Percentiles rank a stretch among this genome's conserved stretches.
Conservation (phyloP, 2,329 filamentous ascomycete species). For the Calycina herbarum region DNA sequence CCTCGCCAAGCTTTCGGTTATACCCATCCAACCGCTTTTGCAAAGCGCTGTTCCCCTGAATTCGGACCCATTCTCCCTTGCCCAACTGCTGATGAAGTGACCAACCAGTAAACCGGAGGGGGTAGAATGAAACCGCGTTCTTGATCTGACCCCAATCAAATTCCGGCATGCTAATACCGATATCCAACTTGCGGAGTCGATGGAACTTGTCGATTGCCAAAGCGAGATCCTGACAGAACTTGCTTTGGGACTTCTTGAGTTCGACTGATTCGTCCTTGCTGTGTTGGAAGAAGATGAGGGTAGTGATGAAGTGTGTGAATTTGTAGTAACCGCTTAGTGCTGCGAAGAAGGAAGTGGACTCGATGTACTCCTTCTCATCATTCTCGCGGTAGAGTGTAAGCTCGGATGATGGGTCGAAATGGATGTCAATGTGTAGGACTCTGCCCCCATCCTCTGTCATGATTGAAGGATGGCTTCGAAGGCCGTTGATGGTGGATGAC, state of each 20-base stretch:
- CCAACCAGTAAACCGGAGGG: not conserved
- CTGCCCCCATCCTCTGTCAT: not conserved
- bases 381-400: not conserved
- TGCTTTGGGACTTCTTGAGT: not conserved
- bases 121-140: not conserved
- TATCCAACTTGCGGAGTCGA: not conserved
- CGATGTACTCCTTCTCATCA: not conserved
- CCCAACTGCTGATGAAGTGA: not conserved
- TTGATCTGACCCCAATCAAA: not conserved
- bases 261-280: not conserved
- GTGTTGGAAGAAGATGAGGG: not conserved
- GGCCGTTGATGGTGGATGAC: not conserved
- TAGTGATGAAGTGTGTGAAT: not conserved
- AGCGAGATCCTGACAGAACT: not conserved
- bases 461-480: not conserved
- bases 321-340: not conserved
- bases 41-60: not conserved
- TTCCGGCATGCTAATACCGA: not conserved
- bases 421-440: not conserved
- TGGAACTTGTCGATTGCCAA: not conserved
- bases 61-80: not conserved
- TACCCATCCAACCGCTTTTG: not conserved
- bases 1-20: not conserved
- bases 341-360: not conserved
- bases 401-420: not conserved